A percentile compares a stretch with the other conserved stretches of the same genome.
Conservation (phyloP, 2,329 filamentous ascomycete species). For the Trichoderma sp. region DNA sequence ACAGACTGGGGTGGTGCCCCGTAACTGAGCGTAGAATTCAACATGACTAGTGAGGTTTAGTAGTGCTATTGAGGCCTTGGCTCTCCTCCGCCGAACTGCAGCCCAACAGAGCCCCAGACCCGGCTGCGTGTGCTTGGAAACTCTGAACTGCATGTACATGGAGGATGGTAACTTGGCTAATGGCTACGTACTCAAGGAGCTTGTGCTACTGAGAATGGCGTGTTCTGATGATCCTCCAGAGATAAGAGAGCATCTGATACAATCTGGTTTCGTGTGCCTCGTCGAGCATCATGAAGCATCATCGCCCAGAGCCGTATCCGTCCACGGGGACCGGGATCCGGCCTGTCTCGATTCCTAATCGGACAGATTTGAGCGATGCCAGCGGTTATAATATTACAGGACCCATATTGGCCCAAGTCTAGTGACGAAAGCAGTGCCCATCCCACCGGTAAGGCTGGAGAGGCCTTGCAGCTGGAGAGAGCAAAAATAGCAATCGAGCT, state of each 20-base stretch:
- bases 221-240: not conserved
- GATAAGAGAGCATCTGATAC: not conserved
- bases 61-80: not conserved
- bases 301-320: not conserved
- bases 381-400: not conserved
- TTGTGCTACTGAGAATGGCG: not conserved
- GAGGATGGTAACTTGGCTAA: not conserved
- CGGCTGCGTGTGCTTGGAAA: not conserved
- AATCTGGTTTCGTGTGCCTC: not conserved
- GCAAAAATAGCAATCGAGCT: slow-evolving; percentile 21
- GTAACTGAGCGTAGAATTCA: not conserved
- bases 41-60: not conserved
- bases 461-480: slow-evolving; percentile 1
- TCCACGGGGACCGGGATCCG: not conserved
- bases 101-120: not conserved
- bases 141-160: not conserved
- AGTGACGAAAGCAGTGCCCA: slow-evolving; percentile 16
- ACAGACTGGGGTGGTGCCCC: not conserved
- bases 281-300: not conserved
- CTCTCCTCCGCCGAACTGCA: not conserved
- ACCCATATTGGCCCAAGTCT: not conserved
- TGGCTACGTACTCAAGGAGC: not conserved
- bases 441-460: slow-evolving; percentile 17
- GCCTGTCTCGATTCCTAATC: not conserved
- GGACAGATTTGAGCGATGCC: slow-evolving; percentile 1